Conservation (phyloP, 192 early-diverging fungal species). For the Linnemannia schmuckeri region DNA sequence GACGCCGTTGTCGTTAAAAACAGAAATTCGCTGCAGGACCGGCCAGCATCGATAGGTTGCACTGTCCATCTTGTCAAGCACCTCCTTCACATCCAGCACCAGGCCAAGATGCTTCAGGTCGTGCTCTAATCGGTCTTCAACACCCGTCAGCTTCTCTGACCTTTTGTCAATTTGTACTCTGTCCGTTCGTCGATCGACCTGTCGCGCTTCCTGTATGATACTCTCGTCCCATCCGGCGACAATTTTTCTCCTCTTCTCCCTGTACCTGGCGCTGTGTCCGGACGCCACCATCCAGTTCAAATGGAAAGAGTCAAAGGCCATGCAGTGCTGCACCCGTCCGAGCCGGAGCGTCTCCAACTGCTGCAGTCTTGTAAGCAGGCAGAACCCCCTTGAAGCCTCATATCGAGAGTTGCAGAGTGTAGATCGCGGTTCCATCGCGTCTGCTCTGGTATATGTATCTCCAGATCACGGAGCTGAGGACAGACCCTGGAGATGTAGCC, state of each 20-base stretch:
- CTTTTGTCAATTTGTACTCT: not conserved
- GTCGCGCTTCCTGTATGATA: not conserved
- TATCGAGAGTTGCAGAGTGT: not conserved
- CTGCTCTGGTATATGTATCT: conserved; percentile 5
- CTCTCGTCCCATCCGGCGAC: not conserved
- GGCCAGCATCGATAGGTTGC: not conserved
- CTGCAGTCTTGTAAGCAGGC: not conserved
- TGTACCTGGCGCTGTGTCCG: not conserved
- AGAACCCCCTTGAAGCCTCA: not conserved
- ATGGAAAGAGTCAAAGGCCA: not conserved
- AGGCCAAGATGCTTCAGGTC: conserved; percentile 1
- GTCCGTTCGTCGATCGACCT: not conserved
- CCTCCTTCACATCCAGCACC: not conserved
- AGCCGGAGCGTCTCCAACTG: not conserved
- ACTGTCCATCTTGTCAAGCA: not conserved
- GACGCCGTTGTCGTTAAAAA: not conserved
- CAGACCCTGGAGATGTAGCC: conserved; percentile 5
- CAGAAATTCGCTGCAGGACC: not conserved
- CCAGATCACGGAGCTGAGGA: not conserved
- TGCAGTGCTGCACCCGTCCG: not conserved
- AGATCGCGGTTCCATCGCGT: not conserved
- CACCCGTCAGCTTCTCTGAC: not conserved
- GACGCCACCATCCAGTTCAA: conserved; percentile 3
- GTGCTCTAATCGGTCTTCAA: not conserved
- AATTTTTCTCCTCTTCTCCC: not conserved